Conservation (phyloP, 2,329 filamentous ascomycete genomes). For the Fusarium gaditjirri region DNA sequence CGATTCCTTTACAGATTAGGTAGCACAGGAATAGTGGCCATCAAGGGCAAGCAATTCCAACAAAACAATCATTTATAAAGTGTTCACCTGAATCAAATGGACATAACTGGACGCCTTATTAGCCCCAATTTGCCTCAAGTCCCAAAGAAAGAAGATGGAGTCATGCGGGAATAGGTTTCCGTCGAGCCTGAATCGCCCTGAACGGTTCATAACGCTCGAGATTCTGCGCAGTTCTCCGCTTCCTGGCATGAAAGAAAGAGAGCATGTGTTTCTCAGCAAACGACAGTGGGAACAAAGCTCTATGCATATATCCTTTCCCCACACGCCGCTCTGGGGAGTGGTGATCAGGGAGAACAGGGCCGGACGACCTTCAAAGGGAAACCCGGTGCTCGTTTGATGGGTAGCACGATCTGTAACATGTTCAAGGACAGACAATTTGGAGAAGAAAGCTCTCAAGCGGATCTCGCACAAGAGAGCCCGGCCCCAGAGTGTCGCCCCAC, state of each 20-base stretch:
- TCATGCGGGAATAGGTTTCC: conserved; percentile 23
- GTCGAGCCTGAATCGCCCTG: background rate
- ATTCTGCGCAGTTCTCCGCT: conserved; percentile 22
- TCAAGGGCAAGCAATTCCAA: background rate
- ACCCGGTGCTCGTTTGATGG: conserved; percentile 10
- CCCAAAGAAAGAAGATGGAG: background rate
- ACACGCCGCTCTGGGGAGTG: conserved; percentile 7
- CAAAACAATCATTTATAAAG: background rate
- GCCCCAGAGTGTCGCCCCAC: conserved; percentile 33
- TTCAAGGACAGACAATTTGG: conserved; percentile 2
- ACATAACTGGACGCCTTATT: background rate
- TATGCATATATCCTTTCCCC: conserved; percentile 22
- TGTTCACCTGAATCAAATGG: background rate
- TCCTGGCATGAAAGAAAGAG: conserved; percentile 24
- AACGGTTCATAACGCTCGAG: conserved; percentile 2
- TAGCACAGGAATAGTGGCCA: background rate
- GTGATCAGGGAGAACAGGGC: conserved; percentile 8
- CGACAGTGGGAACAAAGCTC: conserved; percentile 16
- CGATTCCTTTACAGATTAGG: background rate
- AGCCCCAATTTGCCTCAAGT: background rate
- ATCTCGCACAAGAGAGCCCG: conserved; percentile 27
- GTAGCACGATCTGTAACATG: conserved; percentile 20
- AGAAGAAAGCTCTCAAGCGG: conserved; percentile 7
- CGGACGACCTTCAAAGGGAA: conserved; percentile 31
- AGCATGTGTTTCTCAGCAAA: conserved; percentile 4